Evolutionary conservation across 345 rosid genomes (phyloP), one percentile per base, ranked within the genome.

Genomic region (Tarenaya hassleriana): DNA sequence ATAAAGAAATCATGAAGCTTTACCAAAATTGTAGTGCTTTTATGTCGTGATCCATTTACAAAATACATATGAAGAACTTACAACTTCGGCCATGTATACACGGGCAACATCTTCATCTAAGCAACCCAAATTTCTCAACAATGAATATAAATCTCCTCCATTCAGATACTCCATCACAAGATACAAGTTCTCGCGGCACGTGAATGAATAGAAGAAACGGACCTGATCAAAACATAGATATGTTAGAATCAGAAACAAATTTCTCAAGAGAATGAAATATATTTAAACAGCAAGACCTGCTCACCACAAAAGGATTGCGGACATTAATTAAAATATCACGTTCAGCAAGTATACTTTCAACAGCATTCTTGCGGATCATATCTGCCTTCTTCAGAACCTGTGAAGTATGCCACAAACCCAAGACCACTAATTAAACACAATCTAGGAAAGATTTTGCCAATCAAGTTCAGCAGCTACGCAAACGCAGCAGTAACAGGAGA

Each of bases 271-370:
- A 67, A 48, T 34, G 39, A 50, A 52, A 72, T 47, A 48, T 51
- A 17, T 61, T 63, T 57, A 43, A 31, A 53, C 63, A 72, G 76
- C 47, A 61, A 72, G 71, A 73, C 70, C 69, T 64, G 64, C 99
- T 88, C 75, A 94, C 99, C 99, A 94, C 99, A 83, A 94, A 94
- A 57, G 99, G 99, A 70, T 94, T 94, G 65, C 95, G 94, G 49
- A 94, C 99, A 48, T 94, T 83, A 63, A 94, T 94, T 75, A 94
- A 76, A 73, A 94, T 94, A 79, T 94, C 92, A n/a, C 99, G 94
- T 73, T 94, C 99, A 0, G 99, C 99, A 61, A 88, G 70, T 62
- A 94, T 94, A 65, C 99, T 94, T 80, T 94, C 99, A 58, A 94
- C 99, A 49, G 99, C 99, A 80, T 94, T 94, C 75, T 94, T 94